phyloP scores from a whole-genome alignment of 352 stramenopile species.

The Phytophthora pini region DNA sequence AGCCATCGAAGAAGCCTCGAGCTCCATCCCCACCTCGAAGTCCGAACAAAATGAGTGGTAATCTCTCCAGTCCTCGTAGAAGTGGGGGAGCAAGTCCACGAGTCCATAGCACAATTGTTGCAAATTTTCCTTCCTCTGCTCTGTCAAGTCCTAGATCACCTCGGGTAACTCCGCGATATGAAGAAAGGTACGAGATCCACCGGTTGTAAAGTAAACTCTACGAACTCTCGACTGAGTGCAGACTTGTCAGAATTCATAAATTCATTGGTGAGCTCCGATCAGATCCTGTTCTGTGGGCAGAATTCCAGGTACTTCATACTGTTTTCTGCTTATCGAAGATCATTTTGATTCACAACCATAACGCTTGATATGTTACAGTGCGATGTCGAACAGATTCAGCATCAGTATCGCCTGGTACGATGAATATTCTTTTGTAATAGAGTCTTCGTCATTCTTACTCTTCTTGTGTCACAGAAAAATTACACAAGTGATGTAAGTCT shows the following conservation, averaged over 20 bases:
- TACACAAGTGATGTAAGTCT: constrained; percentile 45
- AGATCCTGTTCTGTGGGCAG: constrained; percentile 58
- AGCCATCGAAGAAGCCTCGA: constrained; percentile 23
- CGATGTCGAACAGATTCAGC: constrained; percentile 49
- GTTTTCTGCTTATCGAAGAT: too few relatives aligned
- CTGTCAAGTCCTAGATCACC: constrained; percentile 19
- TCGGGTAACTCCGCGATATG: constrained; percentile 14
- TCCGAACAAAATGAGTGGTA: constrained; percentile 15
- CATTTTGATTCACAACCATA: too few relatives aligned
- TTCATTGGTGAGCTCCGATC: constrained; percentile 66
- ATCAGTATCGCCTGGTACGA: constrained; percentile 50
- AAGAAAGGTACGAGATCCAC: constrained; percentile 27
- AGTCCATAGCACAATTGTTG: constrained; percentile 1
- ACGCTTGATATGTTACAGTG: constrained; percentile 24
- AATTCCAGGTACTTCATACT: constrained; percentile 49
- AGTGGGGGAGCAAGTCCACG: constrained; percentile 17
- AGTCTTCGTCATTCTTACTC: background rate
- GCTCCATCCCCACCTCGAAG: constrained; percentile 22
- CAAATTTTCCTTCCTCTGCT: background rate
- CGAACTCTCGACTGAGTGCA: too few relatives aligned
- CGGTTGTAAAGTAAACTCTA: background rate
- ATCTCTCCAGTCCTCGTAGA: constrained; percentile 15
- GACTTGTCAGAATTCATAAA: constrained; percentile 46
- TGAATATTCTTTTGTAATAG: too few relatives aligned
- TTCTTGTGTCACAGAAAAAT: constrained; percentile 32